A percentile compares a stretch with the other conserved stretches of the same genome.
phyloP scores from a whole-genome alignment of 1,139 yeast species.

The Taiozyma sp. region DNA sequence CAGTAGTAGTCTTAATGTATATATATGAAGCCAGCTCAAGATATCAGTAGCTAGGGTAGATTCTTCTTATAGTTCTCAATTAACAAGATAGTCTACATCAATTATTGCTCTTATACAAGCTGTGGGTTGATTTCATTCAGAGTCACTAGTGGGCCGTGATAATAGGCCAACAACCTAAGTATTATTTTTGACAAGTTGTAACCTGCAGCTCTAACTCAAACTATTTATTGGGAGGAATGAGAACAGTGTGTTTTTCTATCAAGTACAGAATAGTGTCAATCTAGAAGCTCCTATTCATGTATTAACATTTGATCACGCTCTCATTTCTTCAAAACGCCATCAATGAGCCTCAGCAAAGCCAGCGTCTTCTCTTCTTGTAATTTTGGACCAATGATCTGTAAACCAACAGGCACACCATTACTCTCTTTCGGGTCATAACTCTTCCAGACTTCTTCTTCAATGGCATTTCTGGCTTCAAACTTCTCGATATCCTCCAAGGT shows the following conservation, averaged over 20 bases:
- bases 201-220: no score
- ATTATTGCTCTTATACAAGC: constrained; percentile 40
- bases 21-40: constrained; percentile 47
- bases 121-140: constrained; percentile 45
- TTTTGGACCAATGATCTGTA: constrained; percentile 37
- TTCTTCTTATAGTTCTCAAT: constrained; percentile 31
- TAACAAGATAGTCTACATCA: constrained; percentile 37
- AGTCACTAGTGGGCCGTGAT: constrained; percentile 64
- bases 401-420: constrained; percentile 37
- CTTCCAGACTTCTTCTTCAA: constrained; percentile 11
- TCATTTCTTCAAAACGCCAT: neutral
- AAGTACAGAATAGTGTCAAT: no score
- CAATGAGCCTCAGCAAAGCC: constrained; percentile 17
- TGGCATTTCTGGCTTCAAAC: constrained; percentile 2
- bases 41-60: constrained; percentile 39
- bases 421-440: constrained; percentile 32
- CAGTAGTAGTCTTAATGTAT: constrained; percentile 42
- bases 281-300: no score
- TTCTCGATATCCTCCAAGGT: constrained; percentile 23
- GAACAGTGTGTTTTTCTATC: no score
- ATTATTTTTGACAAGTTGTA: constrained; percentile 8
- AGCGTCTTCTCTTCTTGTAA: constrained; percentile 38
- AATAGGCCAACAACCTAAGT: constrained; percentile 46
- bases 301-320: neutral
- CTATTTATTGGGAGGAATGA: no score